Evolutionary conservation across 179 eudicot genomes (phyloP).

Genomic region (Gypsophila paniculata): DNA sequence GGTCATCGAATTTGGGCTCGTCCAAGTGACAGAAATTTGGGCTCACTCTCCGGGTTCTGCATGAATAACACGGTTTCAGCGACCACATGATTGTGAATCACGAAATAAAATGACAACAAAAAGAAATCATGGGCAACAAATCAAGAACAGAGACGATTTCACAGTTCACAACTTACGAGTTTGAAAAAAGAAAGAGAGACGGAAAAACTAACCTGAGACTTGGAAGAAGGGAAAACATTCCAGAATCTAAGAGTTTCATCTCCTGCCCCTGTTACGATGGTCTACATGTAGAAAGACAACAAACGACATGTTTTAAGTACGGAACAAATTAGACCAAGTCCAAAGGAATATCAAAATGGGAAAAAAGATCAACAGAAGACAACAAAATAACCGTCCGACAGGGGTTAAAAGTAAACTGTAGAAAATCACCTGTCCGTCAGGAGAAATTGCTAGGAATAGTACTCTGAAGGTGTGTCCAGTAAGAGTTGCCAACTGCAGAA

Average conservation of each 20-base stretch:
- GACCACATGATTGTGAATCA: neutral
- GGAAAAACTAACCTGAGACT: constrained; percentile 46
- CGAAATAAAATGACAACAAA: neutral
- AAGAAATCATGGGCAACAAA: neutral
- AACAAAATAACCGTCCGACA: neutral
- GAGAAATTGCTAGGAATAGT: constrained; percentile 86
- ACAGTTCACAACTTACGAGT: too few species aligned
- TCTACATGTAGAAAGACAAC: constrained; percentile 40
- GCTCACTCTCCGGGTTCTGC: constrained; percentile 83
- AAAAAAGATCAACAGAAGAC: neutral
- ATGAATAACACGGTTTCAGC: constrained; percentile 4
- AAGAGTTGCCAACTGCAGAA: constrained; percentile 74
- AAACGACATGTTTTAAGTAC: constrained; percentile 1
- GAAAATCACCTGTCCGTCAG: constrained; percentile 80
- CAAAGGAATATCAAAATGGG: neutral
- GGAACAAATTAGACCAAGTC: neutral
- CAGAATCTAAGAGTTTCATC: constrained; percentile 96
- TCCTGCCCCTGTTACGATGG: constrained; percentile 97
- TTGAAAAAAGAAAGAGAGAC: too few species aligned
- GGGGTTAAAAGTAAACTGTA: neutral
- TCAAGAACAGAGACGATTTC: too few species aligned
- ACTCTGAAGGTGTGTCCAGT: constrained; percentile 85
- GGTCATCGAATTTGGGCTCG: constrained; percentile 73
- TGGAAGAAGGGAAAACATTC: constrained; percentile 94
- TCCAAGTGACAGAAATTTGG: constrained; percentile 70